Evolutionary conservation across 2,329 filamentous ascomycete species (phyloP).

Genomic region (Metarhizium anisopliae): DNA sequence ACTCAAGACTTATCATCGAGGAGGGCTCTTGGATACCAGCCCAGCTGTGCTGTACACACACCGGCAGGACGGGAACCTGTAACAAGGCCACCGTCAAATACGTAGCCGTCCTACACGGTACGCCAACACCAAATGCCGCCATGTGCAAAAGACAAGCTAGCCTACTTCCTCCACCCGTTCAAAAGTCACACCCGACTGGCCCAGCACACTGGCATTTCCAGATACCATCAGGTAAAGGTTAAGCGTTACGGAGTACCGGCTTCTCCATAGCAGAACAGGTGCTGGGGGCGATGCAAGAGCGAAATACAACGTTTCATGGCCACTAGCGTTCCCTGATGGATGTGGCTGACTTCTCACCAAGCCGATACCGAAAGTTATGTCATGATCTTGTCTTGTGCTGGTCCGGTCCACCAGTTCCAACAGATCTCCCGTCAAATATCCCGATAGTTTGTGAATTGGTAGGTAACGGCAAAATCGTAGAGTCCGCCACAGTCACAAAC

Average conservation of each 20-base stretch:
- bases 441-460: neutral
- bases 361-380: neutral
- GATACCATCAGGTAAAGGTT: no score
- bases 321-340: neutral
- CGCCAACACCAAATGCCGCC: neutral
- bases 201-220: no score
- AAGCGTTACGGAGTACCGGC: neutral
- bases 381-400: neutral
- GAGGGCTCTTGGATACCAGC: no score
- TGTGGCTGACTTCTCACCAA: neutral
- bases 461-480: no score
- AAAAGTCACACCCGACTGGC: no score
- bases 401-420: neutral
- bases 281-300: slow-evolving; percentile 3
- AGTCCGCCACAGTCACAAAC: no score
- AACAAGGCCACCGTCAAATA: neutral
- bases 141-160: neutral
- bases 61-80: no score
- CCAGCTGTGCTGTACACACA: no score
- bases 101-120: slow-evolving; percentile 2
- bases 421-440: neutral
- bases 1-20: no score
- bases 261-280: neutral
- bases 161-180: no score
- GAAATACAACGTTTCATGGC: slow-evolving; percentile 14